Conservation (phyloP, 2,329 filamentous ascomycete genomes). For the Penicillium palitans region DNA sequence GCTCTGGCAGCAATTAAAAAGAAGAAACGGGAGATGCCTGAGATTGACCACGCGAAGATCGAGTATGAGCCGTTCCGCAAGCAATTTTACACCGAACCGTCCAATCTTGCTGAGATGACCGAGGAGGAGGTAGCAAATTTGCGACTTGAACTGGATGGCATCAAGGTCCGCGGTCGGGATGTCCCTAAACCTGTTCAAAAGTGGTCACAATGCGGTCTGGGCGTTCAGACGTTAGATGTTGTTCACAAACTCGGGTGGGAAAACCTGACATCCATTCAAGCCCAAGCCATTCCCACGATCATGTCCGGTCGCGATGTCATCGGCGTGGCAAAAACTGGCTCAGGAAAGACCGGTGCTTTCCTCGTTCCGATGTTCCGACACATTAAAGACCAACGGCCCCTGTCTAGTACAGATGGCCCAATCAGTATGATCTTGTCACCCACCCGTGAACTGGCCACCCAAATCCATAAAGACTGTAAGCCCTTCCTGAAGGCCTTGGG, state of each 20-base stretch:
- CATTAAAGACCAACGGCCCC: constrained; percentile 85
- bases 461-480: constrained; percentile 93
- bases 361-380: constrained; percentile 96
- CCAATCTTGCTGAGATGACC: constrained; percentile 77
- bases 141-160: constrained; percentile 85
- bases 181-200: constrained; percentile 92
- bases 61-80: constrained; percentile 85
- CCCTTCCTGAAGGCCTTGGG: constrained; percentile 86
- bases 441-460: constrained; percentile 87
- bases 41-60: constrained; percentile 81
- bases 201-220: constrained; percentile 93
- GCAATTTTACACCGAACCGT: constrained; percentile 90
- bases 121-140: constrained; percentile 80
- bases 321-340: constrained; percentile 95
- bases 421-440: constrained; percentile 89
- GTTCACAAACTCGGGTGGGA: constrained; percentile 80
- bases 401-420: constrained; percentile 83
- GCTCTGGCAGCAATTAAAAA: constrained; percentile 60
- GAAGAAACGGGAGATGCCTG: constrained; percentile 96
- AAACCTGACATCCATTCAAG: constrained; percentile 88
- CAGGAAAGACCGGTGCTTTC: constrained; percentile 95
- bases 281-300: constrained; percentile 89
- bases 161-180: constrained; percentile 86
- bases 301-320: constrained; percentile 97
- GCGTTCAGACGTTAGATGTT: constrained; percentile 81